phyloP scores from a whole-genome alignment of 75 land plant genomes.

The Isoetes taiwanensis region DNA sequence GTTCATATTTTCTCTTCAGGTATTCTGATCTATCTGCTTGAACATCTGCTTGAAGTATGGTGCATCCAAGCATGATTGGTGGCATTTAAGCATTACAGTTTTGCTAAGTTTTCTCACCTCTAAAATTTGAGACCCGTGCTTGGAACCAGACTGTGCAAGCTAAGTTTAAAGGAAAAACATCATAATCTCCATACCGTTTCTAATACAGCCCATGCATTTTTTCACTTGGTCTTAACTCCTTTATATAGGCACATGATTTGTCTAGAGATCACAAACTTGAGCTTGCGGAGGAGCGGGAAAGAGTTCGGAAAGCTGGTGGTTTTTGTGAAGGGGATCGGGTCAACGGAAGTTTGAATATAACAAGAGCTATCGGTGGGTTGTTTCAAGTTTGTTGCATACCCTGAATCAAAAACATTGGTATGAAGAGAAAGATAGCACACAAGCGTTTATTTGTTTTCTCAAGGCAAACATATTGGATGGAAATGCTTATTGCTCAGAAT shows the following conservation, averaged over 20 bases:
- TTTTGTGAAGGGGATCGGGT: constrained; percentile 80
- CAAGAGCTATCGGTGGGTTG: constrained; percentile 73
- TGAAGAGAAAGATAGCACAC: neutral
- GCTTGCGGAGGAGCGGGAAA: constrained; percentile 67
- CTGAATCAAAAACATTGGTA: neutral
- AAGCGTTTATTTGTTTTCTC: neutral
- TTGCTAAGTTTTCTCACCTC: no score
- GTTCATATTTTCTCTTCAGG: no score
- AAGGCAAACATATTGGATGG: neutral
- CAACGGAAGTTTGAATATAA: constrained; percentile 79
- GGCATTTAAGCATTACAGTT: no score
- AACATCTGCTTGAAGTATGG: no score
- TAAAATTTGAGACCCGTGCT: no score
- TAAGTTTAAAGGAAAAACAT: no score
- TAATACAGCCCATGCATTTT: no score
- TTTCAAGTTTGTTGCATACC: neutral
- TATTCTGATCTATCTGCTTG: no score
- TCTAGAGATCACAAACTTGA: constrained; percentile 92
- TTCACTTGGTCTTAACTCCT: no score
- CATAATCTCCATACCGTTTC: no score
- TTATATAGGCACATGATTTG: constrained; percentile 55
- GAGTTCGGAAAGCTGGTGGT: constrained; percentile 74
- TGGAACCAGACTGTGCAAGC: no score
- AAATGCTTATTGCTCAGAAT: neutral
- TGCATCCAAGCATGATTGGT: no score